Base-by-base conservation (phyloP, 495 filamentous ascomycete species). In the Darksidea phi region DNA sequence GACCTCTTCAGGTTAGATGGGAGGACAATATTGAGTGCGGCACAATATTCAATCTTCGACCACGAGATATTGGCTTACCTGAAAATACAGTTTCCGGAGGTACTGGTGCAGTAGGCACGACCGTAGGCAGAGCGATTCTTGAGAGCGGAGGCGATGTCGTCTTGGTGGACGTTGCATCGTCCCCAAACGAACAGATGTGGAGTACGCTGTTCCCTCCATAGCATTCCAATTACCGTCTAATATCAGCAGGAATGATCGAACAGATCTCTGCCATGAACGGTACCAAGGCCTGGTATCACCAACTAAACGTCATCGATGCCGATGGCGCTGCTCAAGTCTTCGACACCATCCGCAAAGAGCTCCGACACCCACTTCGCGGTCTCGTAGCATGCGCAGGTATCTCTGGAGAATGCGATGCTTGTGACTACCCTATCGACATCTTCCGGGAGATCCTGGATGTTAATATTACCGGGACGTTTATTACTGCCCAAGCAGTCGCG, bases 371-470 rank as follows among this genome's bases (percentile, higher is more conserved):
- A 1, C 18, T 57, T 20, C 37, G 63, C 8, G 63, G 63, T 25
- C 58, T 66, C 18, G 52, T 66, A 36, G 51, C 63, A 8, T 50
- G 28, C 20, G 63, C 63, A 8, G 63, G 63, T 32, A 57, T 66
- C 2, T 61, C 49, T 1, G 57, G 47, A 11, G 23, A 45, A 20
- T 10, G 12, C 28, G 24, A 51, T 15, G 63, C 63, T 11, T 13
- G 25, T 23, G 51, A 55, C 8, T 66, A 61, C 25, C 38, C 56
- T n/a, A 18, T 46, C 2, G 23, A 26, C 23, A 17, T 12, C 25
- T 66, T 66, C 51, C 57, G 58, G 25, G 13, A 52, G 21, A 57
- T 66, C 23, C 45, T 66, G 5, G 63, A 66, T n/a, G 46, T 61
- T 18, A 66, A 66, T 36, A 49, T 66, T 2, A 57, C 42, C 1